Conservation (phyloP, 2,329 filamentous ascomycete genomes). For the Pseudogymnoascus destructans region DNA sequence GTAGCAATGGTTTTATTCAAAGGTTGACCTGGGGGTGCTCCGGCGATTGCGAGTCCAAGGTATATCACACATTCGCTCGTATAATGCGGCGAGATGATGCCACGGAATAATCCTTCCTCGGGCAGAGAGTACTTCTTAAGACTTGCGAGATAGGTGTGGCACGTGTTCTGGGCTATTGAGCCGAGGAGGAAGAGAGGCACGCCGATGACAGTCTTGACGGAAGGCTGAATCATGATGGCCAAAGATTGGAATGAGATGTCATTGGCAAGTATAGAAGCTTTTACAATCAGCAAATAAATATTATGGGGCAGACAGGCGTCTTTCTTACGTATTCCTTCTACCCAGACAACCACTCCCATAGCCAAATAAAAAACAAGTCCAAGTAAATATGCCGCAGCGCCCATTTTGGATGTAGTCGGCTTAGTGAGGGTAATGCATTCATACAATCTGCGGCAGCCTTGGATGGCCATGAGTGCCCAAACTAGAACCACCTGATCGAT, state of each 20-base stretch:
- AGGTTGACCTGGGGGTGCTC: slow-evolving; percentile 51
- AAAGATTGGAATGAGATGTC: slow-evolving; percentile 10
- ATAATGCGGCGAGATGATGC: slow-evolving; percentile 78
- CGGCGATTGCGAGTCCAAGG: slow-evolving; percentile 57
- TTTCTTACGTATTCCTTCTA: slow-evolving; percentile 60
- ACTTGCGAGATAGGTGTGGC: slow-evolving; percentile 55
- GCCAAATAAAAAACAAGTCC: slow-evolving; percentile 65
- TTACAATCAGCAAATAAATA: slow-evolving; percentile 16
- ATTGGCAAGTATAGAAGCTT: slow-evolving; percentile 4
- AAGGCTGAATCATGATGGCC: slow-evolving; percentile 18
- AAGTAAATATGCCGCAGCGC: slow-evolving; percentile 68
- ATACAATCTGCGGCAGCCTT: slow-evolving; percentile 61
- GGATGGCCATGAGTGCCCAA: slow-evolving; percentile 62
- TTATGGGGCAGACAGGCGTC: neutral
- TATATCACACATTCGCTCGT: slow-evolving; percentile 81
- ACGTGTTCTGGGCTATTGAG: slow-evolving; percentile 61
- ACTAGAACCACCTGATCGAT: slow-evolving; percentile 48
- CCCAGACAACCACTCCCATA: slow-evolving; percentile 67
- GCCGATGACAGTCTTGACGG: slow-evolving; percentile 40
- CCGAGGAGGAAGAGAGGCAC: slow-evolving; percentile 54
- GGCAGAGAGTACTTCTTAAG: slow-evolving; percentile 78
- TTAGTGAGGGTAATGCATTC: slow-evolving; percentile 57
- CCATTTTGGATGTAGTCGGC: slow-evolving; percentile 62
- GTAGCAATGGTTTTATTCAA: slow-evolving; percentile 63
- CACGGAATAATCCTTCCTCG: slow-evolving; percentile 54